Evolutionary conservation across 73 alveolate species (phyloP).

Genomic region (Stentor coeruleus): DNA sequence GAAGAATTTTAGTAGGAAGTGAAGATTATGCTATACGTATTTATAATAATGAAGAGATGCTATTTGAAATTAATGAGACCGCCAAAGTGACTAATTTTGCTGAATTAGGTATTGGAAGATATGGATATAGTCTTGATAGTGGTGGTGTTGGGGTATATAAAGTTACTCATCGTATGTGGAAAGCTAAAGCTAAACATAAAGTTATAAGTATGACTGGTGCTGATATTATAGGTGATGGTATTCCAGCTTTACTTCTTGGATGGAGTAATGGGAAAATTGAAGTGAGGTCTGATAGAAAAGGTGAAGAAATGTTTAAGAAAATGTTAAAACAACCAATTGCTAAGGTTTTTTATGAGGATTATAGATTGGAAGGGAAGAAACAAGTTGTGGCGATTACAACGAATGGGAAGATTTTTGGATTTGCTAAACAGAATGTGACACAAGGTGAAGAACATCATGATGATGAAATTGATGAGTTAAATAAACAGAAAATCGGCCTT

Average conservation of each 20-base stretch:
- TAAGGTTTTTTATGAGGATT: conserved; percentile 69
- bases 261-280: conserved; percentile 72
- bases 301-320: conserved; percentile 35
- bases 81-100: conserved; percentile 59
- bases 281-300: conserved; percentile 25
- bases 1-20: conserved; percentile 74
- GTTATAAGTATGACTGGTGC: conserved; percentile 61
- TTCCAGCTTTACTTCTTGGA: conserved; percentile 60
- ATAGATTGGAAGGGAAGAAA: conserved; percentile 59
- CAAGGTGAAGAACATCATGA: conserved; percentile 24
- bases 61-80: conserved; percentile 74
- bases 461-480: conserved; percentile 38
- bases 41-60: conserved; percentile 80
- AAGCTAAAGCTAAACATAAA: conserved; percentile 67
- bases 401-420: conserved; percentile 58
- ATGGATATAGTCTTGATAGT: conserved; percentile 68
- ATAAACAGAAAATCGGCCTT: conserved; percentile 44
- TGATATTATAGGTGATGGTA: conserved; percentile 65
- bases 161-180: conserved; percentile 69
- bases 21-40: conserved; percentile 85
- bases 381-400: conserved; percentile 49
- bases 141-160: conserved; percentile 83
- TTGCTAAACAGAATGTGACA: conserved; percentile 2
- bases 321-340: conserved; percentile 48
- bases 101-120: conserved; percentile 30